Conservation (phyloP, 2,329 filamentous ascomycete species). For the Colletotrichum sp. region DNA sequence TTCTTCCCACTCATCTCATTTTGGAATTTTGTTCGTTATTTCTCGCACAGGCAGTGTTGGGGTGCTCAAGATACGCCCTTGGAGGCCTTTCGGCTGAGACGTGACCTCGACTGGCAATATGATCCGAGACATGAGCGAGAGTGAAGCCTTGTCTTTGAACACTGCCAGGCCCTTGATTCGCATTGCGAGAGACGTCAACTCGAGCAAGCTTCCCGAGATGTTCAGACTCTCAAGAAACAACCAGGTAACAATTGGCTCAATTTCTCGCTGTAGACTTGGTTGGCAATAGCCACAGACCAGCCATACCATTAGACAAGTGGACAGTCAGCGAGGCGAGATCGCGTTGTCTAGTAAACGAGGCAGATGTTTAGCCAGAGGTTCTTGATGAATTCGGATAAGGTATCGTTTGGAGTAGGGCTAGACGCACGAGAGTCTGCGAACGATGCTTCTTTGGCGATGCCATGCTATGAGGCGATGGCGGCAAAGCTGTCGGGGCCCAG, state of each 20-base stretch:
- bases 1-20: not conserved
- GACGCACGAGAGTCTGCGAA: not conserved
- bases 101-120: not conserved
- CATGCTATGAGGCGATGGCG: not conserved
- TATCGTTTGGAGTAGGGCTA: not conserved
- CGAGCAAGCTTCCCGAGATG: not conserved
- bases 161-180: not conserved
- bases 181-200: not conserved
- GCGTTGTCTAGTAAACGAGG: not conserved
- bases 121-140: not conserved
- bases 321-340: not conserved
- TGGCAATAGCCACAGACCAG: not conserved
- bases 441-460: not conserved
- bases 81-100: not conserved
- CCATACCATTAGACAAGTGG: not conserved
- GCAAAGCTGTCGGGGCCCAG: not conserved
- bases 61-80: not conserved
- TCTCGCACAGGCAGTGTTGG: not conserved
- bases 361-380: not conserved
- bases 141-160: not conserved
- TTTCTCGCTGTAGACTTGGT: not conserved
- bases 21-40: not conserved
- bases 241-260: not conserved
- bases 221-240: not conserved
- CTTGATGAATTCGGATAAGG: not conserved